Evolutionary conservation across 2,329 filamentous ascomycete species (phyloP), one percentile per base, ranked within the genome.

Genomic region (Ophiostoma sp.): DNA sequence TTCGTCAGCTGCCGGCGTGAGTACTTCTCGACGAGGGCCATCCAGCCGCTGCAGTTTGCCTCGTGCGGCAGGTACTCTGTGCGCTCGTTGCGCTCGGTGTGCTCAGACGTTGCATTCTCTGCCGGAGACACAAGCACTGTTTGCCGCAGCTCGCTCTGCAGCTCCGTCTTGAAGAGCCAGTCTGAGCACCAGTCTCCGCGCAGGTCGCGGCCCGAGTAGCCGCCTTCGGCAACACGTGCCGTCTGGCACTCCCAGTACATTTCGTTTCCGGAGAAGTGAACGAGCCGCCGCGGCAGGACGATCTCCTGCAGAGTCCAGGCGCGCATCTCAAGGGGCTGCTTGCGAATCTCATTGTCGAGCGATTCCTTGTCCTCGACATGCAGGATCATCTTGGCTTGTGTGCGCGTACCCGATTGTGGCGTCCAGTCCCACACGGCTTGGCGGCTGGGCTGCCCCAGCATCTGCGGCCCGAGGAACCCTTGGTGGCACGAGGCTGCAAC

Each of bases 161-260:
- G 27, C 27, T 27, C 27, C 27, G 27, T 27, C 27, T 27, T 27
- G 27, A 27, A 27, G 27, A 27, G 27, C 27, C 27, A 27, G 27
- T 27, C 27, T 27, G 27, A 27, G 27, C 27, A 27, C 27, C 27
- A 27, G 27, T 27, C 27, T 27, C 27, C 27, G 27, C 27, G 27
- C 27, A 27, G 42, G 42, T 7, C 42, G 42, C 42, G 42, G 42
- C 42, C 7, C 42, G 42, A 44, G 11, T 44, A 44, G 27, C 27
- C 27, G 27, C 27, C 27, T 27, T 27, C 27, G 27, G 27, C 27
- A 27, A 27, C 27, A 27, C 27, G 27, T 27, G 58, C 47, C 3
- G 64, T 67, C 66, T 67, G 66, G 65, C 68, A 69, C 45, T 69
- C 68, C 66, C 66, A 69, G 11, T 44, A 45, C 66, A 71, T 66